Evolutionary conservation across 2,329 filamentous ascomycete genomes (phyloP), one percentile per base, ranked within the genome.

Genomic region (Chaetomiaceae sp.): DNA sequence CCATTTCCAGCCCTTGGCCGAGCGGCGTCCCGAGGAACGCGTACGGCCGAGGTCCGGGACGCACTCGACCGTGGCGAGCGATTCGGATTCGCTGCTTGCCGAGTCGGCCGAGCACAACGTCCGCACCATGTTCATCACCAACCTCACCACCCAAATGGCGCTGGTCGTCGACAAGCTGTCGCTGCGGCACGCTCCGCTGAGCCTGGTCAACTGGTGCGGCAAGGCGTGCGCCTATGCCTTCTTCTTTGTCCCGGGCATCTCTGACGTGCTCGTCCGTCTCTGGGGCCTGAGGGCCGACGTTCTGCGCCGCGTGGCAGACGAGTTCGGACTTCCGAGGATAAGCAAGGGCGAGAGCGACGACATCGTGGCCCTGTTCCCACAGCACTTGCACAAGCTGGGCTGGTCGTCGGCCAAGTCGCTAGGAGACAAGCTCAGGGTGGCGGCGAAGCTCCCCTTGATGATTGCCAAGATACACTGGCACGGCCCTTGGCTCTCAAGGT

Each of bases 191-290:
- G 74, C 73, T 4, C 78, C 79, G 1, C 62, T 74, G 17, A 86
- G 82, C 59, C 67, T 90, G 52, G 87, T 96, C 51, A 86, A 86
- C 25, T 96, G 96, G 65, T 89, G 88, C 48, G 91, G 89, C 53
- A 95, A 93, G 68, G 88, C 89, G 4, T 92, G 87, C 63, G 90
- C 91, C 2, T 96, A 95, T 67, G 90, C 89, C 25, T 96, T 95
- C 68, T 93, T 92, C 70, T 96, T 95, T 62, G 91, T 88, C 23
- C 89, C 89, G 0, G 89, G 89, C 4, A 81, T 95, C 48, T 86
- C 89, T 7, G 89, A 95, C 62, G 81, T 95, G 44, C 74, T 96
- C 43, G 81, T 92, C 21, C 82, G 89, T 14, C 72, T 96, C 5
- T 96, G 91, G 90, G 82, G 81, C 33, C 75, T 89, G 17, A 81